Percentiles rank a stretch among this genome's conserved stretches.
Evolutionary conservation across 2,329 filamentous ascomycete genomes (phyloP).

Genomic region (Epichloe uncinata): DNA sequence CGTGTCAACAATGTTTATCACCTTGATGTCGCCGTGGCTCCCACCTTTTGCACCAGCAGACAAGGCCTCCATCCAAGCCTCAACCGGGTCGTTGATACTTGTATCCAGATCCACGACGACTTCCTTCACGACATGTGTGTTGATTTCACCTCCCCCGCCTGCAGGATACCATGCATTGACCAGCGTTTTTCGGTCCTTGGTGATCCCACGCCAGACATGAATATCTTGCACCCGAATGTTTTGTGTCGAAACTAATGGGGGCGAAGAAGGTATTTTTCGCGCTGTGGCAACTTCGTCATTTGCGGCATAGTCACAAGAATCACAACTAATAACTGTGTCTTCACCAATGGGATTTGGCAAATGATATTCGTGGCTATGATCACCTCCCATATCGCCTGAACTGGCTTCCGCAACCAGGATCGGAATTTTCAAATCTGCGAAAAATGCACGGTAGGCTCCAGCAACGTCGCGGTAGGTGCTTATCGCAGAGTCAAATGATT

Average conservation of each 20-base stretch:
- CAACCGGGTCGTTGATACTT: constrained; percentile 46
- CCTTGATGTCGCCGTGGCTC: not conserved
- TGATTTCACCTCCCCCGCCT: constrained; percentile 25
- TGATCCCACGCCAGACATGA: constrained; percentile 48
- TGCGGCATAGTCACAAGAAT: constrained; percentile 58
- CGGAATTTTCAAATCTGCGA: constrained; percentile 70
- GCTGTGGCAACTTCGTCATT: constrained; percentile 72
- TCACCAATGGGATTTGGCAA: constrained; percentile 69
- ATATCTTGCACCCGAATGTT: constrained; percentile 9
- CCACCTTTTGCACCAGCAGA: constrained; percentile 4
- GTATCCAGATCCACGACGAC: constrained; percentile 56
- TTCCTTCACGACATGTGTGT: constrained; percentile 49
- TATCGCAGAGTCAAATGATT: constrained; percentile 52
- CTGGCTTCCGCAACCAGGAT: constrained; percentile 79
- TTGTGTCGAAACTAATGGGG: not conserved
- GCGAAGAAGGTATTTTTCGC: constrained; percentile 5
- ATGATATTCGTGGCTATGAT: constrained; percentile 90
- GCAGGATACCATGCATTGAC: constrained; percentile 56
- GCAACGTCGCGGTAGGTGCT: constrained; percentile 67
- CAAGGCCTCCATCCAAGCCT: constrained; percentile 36
- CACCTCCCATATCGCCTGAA: constrained; percentile 92
- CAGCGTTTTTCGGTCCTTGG: constrained; percentile 52
- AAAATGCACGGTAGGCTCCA: constrained; percentile 59
- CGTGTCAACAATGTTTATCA: constrained; percentile 24
- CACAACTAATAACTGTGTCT: constrained; percentile 69